Evolutionary conservation across 23 red algal species (phyloP).

Genomic region (Cyanidiococcus yangmingshanensis): DNA sequence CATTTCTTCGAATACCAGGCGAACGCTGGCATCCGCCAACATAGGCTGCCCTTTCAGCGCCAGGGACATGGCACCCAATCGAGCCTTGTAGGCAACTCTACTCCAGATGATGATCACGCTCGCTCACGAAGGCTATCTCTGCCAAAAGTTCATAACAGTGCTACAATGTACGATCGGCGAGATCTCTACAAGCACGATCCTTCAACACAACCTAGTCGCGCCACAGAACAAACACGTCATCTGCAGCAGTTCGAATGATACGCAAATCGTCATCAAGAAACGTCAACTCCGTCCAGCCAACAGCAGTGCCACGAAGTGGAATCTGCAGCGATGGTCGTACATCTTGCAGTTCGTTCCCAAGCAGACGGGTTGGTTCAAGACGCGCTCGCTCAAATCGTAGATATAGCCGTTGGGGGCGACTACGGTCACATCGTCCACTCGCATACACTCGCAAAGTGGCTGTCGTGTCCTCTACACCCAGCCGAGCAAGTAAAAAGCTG

Average conservation of each 20-base stretch:
- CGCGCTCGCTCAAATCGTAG: neutral
- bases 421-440: neutral
- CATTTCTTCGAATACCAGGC: too few species aligned
- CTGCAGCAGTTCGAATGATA: neutral
- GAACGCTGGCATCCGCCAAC: too few species aligned
- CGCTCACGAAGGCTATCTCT: too few species aligned
- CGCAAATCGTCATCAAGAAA: constrained; percentile 9
- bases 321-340: neutral
- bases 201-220: neutral
- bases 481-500: neutral
- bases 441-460: neutral
- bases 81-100: too few species aligned
- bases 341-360: neutral
- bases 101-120: too few species aligned
- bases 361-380: neutral
- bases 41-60: too few species aligned
- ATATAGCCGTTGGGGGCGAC: neutral
- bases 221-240: constrained; percentile 19
- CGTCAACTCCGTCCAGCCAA: constrained; percentile 2
- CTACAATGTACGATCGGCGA: too few species aligned
- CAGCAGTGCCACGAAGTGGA: neutral
- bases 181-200: too few species aligned
- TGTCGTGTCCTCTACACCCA: neutral
- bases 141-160: too few species aligned
- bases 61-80: too few species aligned